phyloP scores from a whole-genome alignment of 352 stramenopile species.

The Globisporangium emineosum region DNA sequence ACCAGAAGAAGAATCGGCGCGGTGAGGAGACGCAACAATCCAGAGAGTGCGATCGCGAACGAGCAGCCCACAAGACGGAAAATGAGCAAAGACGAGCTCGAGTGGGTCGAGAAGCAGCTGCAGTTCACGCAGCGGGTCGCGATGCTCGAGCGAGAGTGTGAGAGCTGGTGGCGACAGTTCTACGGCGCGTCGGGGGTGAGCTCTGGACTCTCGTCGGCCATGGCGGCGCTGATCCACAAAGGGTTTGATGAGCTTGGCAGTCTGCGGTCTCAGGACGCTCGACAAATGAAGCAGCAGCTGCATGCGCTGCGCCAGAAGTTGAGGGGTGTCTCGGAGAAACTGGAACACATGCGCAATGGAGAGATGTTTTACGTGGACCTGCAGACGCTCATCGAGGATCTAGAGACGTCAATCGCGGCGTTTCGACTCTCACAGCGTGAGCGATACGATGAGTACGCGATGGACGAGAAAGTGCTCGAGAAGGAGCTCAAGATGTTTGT shows the following conservation, averaged over 20 bases:
- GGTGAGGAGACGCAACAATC: constrained; percentile 28
- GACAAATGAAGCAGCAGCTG: constrained; percentile 38
- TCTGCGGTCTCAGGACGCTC: constrained; percentile 25
- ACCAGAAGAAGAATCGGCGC: constrained; percentile 10
- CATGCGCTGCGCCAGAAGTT: constrained; percentile 26
- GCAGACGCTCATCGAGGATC: constrained; percentile 46
- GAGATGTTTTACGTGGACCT: constrained; percentile 42
- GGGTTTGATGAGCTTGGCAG: constrained; percentile 34
- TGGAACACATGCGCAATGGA: constrained; percentile 48
- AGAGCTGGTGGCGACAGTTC: constrained; percentile 44
- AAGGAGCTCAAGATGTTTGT: constrained; percentile 45
- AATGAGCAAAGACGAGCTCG: constrained; percentile 36
- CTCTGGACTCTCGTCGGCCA: constrained; percentile 11
- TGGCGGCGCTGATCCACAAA: constrained; percentile 35
- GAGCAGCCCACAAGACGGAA: constrained; percentile 12
- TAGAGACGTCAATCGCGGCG: constrained; percentile 37
- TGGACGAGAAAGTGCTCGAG: constrained; percentile 60
- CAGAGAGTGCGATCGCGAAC: not conserved
- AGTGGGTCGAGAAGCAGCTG: constrained; percentile 67
- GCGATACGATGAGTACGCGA: constrained; percentile 38
- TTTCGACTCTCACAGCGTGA: constrained; percentile 39
- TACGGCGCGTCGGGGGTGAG: constrained; percentile 31
- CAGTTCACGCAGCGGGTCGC: constrained; percentile 37
- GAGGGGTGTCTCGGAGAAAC: constrained; percentile 33
- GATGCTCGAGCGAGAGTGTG: constrained; percentile 56